Conservation (phyloP, 192 early-diverging fungal species). For the Dissophora ornata region DNA sequence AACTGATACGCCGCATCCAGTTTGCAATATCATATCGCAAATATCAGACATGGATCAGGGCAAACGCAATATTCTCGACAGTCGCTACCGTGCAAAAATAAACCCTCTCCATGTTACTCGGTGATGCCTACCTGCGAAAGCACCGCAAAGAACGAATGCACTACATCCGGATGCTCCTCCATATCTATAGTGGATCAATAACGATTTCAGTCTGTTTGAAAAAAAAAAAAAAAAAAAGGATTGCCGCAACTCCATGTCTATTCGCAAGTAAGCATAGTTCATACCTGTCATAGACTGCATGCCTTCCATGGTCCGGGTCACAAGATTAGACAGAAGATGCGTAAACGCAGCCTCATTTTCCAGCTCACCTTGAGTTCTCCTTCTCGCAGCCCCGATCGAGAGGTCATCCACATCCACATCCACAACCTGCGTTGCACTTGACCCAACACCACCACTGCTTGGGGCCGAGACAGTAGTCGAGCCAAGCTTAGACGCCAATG, state of each 20-base stretch:
- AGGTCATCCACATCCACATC: constrained; percentile 20
- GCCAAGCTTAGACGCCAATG: constrained; percentile 39
- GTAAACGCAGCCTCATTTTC: constrained; percentile 37
- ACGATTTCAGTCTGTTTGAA: not conserved
- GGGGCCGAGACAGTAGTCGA: constrained; percentile 22
- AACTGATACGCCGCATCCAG: constrained; percentile 29
- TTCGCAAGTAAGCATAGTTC: too few relatives aligned
- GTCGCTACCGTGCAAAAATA: too few relatives aligned
- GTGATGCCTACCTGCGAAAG: constrained; percentile 65
- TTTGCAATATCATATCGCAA: not conserved
- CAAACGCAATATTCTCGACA: too few relatives aligned
- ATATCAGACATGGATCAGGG: too few relatives aligned
- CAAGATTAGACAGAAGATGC: constrained; percentile 42
- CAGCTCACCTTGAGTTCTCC: constrained; percentile 10
- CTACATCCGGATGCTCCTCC: constrained; percentile 64
- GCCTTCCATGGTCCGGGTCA: constrained; percentile 54
- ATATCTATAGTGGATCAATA: constrained; percentile 56
- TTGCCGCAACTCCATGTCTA: too few relatives aligned
- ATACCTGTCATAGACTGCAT: constrained; percentile 56
- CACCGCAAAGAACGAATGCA: constrained; percentile 61
- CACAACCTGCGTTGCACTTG: constrained; percentile 7
- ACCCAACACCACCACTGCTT: not conserved
- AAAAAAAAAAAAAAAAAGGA: not conserved
- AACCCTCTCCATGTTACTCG: too few relatives aligned
- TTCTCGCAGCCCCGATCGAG: not conserved